Conservation (phyloP, 2,329 filamentous ascomycete genomes). For the Trichophyton equinum region DNA sequence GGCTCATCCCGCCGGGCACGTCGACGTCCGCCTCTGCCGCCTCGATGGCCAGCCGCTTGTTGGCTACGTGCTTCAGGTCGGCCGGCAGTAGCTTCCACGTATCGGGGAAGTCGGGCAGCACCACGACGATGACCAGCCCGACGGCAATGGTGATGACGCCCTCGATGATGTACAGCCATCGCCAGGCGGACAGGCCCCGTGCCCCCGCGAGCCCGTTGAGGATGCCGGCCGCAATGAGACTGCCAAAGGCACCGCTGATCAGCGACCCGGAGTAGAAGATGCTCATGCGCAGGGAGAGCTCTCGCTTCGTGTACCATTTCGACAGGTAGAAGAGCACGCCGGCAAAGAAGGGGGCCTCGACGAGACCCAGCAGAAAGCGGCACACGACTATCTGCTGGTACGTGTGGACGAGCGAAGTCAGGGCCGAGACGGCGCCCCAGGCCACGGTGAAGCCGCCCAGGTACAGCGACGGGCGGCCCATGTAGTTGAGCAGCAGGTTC, state of each 20-base stretch:
- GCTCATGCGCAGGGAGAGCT: conserved; percentile 40
- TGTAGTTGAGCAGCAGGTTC: conserved; percentile 33
- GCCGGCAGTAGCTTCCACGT: conserved; percentile 34
- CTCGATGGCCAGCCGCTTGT: conserved; percentile 39
- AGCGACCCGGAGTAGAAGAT: conserved; percentile 42
- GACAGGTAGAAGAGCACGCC: conserved; percentile 39
- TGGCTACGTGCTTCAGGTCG: conserved; percentile 37
- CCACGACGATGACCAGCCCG: conserved; percentile 22
- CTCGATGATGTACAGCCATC: conserved; percentile 32
- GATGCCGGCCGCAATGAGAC: conserved; percentile 42
- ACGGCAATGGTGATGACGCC: conserved; percentile 25
- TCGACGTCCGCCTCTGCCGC: conserved; percentile 40
- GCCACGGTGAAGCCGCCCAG: conserved; percentile 34
- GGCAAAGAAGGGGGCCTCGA: conserved; percentile 38
- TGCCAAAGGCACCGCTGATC: conserved; percentile 41
- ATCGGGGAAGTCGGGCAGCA: conserved; percentile 33
- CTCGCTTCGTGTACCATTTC: conserved; percentile 43
- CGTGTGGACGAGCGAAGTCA: conserved; percentile 33
- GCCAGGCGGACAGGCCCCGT: conserved; percentile 28
- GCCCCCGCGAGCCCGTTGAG: conserved; percentile 28
- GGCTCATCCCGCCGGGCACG: conserved; percentile 36
- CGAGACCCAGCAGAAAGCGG: conserved; percentile 35
- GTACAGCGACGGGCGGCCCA: conserved; percentile 33
- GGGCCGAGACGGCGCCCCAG: conserved; percentile 36
- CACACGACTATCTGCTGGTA: conserved; percentile 34